Base-by-base conservation (phyloP, 768 basidiomycete genomes). In the Agaricus blazei region DNA sequence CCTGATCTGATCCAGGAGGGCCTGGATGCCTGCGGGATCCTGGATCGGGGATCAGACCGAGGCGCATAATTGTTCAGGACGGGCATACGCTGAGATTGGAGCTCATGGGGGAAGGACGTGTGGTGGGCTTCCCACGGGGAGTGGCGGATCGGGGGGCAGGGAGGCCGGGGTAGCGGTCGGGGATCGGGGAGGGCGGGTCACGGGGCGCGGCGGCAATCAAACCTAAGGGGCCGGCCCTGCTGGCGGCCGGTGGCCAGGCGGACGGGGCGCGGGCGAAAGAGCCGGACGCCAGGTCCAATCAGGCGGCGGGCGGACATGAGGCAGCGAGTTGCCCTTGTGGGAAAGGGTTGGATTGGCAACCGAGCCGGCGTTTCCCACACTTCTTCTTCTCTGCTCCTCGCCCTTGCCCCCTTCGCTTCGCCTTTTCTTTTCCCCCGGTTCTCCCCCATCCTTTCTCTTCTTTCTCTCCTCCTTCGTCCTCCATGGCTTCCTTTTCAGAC, bases 1-100 rank as follows among this genome's bases (percentile, higher is more conserved):
- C 49, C 81, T 75, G 11, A 92, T 73, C 59, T 81, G 80, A 51
- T 90, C 86, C 15, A 93, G 77, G 26, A 93, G 75, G 27, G 87
- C 83, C 61, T 82, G 79, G 47, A 93, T 76, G 44, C 79, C 81
- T 58, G 73, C 74, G 46, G 84, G 73, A 67, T 90, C 87, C 88
- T 90, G 64, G 49, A 44, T 49, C 31, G 27, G 29, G 46, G 40
- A 46, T 49, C 58, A 48, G 45, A 44, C 44, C 23, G 42, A 50
- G 7, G 47, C 19, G 15, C 43, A 49, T 37, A 44, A 14, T 51
- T 19, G 19, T 19, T 19, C 19, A 44, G 34, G 45, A 54, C 37
- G 43, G 38, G 44, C 42, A 36, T 66, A 85, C 84, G 67, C 83
- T 85, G 59, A 85, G 81, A 67, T 83, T 84, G 60, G 75, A 77